A percentile compares a stretch with the other conserved stretches of the same genome.
Evolutionary conservation across 768 basidiomycete species (phyloP).

Genomic region (Megacollybia marginata): DNA sequence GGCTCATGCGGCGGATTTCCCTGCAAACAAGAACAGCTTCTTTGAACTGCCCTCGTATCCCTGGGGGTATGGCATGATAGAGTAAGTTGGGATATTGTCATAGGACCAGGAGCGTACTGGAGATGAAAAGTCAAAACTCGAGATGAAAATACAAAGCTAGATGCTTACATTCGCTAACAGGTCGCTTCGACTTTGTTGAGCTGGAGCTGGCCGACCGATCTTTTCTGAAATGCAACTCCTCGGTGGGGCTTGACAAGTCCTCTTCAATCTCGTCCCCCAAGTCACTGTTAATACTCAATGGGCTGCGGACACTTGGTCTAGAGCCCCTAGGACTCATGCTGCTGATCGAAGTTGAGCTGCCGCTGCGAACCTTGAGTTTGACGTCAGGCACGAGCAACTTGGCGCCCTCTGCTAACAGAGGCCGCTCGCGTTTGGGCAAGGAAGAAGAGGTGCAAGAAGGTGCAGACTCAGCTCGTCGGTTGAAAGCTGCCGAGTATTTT

Average conservation of each 20-base stretch:
- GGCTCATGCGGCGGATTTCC: constrained; percentile 17
- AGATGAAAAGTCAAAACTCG: constrained; percentile 4
- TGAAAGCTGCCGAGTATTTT: neutral
- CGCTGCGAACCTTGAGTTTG: neutral
- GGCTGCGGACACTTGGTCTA: constrained; percentile 10
- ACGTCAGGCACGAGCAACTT: neutral
- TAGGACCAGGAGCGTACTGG: constrained; percentile 72
- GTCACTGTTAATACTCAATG: constrained; percentile 33
- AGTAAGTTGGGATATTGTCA: constrained; percentile 64
- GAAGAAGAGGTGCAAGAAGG: neutral
- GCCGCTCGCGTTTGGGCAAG: neutral
- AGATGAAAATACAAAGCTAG: constrained; percentile 1
- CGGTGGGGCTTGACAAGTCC: constrained; percentile 16
- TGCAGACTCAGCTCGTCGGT: neutral
- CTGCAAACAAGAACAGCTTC: constrained; percentile 64
- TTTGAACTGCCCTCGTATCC: constrained; percentile 54
- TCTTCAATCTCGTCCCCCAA: constrained; percentile 17
- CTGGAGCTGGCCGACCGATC: constrained; percentile 15
- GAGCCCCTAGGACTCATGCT: constrained; percentile 5
- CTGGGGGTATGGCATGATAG: constrained; percentile 49
- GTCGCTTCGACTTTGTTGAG: constrained; percentile 25
- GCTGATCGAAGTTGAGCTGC: constrained; percentile 3
- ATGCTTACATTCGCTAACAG: constrained; percentile 46
- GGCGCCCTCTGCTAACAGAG: neutral
- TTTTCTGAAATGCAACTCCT: constrained; percentile 23